Evolutionary conservation across 2,329 filamentous ascomycete genomes (phyloP).

Genomic region (Truncatella angustata): DNA sequence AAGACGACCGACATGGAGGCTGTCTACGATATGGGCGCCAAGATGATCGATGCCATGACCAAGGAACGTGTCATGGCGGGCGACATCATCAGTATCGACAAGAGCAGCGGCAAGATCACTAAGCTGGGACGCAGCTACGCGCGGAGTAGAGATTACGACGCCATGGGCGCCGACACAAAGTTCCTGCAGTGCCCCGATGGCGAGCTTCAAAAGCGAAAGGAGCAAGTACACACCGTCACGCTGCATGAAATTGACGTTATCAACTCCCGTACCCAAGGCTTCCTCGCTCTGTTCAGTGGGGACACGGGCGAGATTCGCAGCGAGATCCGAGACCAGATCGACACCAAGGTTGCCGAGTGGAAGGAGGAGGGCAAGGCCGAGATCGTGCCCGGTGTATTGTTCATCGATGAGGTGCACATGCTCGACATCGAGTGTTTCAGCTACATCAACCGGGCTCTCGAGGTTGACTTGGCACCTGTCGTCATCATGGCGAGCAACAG

Average conservation of each 20-base stretch:
- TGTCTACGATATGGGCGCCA: conserved; percentile 98
- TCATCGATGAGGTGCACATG: conserved; percentile 99
- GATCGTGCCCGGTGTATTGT: conserved; percentile 94
- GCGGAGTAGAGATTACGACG: conserved; percentile 94
- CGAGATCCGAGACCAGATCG: conserved; percentile 97
- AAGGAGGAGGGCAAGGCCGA: conserved; percentile 99
- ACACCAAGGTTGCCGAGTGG: conserved; percentile 98
- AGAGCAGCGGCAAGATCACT: conserved; percentile 95
- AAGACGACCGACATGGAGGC: conserved; percentile 99
- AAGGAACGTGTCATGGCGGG: conserved; percentile 99
- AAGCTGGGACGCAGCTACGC: conserved; percentile 95
- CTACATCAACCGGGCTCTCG: conserved; percentile 94
- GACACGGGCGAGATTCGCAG: conserved; percentile 97
- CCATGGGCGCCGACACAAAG: conserved; percentile 97
- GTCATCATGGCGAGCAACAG: conserved; percentile 99
- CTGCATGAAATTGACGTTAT: conserved; percentile 99
- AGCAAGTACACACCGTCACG: conserved; percentile 94
- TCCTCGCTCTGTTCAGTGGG: conserved; percentile 93
- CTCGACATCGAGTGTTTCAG: conserved; percentile 99
- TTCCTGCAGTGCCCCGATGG: conserved; percentile 97
- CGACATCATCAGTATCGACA: conserved; percentile 98
- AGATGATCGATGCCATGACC: conserved; percentile 99
- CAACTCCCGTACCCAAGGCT: conserved; percentile 98
- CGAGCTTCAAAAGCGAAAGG: conserved; percentile 94
- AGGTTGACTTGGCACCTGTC: conserved; percentile 91